Evolutionary conservation across 2,329 filamentous ascomycete species (phyloP), one percentile per base, ranked within the genome.

Genomic region (Gnomoniopsis sp.): DNA sequence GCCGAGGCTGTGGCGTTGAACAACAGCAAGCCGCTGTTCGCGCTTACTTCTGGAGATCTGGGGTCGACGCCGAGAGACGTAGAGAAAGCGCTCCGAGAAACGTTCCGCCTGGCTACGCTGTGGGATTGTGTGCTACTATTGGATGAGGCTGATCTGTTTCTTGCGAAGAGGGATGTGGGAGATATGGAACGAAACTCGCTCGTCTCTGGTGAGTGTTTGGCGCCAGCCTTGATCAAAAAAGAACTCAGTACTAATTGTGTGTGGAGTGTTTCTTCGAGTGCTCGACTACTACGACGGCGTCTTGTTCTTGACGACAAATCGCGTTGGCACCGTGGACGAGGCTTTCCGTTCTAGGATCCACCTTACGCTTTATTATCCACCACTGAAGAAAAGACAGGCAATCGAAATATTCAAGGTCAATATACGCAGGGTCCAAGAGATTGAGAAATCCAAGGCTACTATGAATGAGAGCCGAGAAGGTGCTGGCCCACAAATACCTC

Each of bases 81-180:
- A 1, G 70, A 74, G 58, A 7, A 55, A 14, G 51, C 48, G 64
- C n/a, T 66, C 60, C 15, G 68, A 64, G 49, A 63, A 15, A 59
- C 65, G n/a, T 72, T 75, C 55, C 59, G 61, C 2, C 58, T 71
- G 6, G 71, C 68, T 0, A 55, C 60, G 6, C 61, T 55, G 3
- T 79, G 75, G 77, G 70, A 75, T 49, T 74, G 71, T 17, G 71
- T 78, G 0, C 61, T 79, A 1, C 65, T 77, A 2, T 62, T 76
- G 1, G 74, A 74, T 7, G 73, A 77, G 51, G 72, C 72, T 1
- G 76, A 78, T 19, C 73, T 77, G n/a, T 79, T 78, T 65, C 71
- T 78, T n/a, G 62, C 65, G 10, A 60, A 64, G 53, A 56, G 70
- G 4, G 58, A 58, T 3, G 51, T 50, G 4, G 54, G 58, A 8